A percentile compares a stretch with the other conserved stretches of the same genome.
These are phyloP conservation scores for Candida odintsovae DNA, from an alignment of 805 yeast genomes.

Conservation along the genomic window DNA sequence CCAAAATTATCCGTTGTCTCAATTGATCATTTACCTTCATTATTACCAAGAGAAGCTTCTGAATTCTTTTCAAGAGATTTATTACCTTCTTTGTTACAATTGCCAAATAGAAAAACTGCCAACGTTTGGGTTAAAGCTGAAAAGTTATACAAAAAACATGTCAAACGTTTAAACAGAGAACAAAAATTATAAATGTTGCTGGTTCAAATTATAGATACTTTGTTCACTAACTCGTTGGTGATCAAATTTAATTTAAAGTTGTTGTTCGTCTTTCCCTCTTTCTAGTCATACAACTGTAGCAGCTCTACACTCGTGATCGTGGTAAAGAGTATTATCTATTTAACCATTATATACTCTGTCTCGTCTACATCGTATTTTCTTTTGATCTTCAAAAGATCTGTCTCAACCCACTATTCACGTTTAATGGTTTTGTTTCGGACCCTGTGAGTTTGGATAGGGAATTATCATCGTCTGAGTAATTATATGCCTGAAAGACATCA, in stretches of 20 bases:
- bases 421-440: not conserved
- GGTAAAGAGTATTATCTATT: too few species aligned
- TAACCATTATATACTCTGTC: too few species aligned
- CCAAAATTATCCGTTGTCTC: conserved; percentile 89
- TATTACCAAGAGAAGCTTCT: conserved; percentile 95
- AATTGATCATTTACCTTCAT: conserved; percentile 92
- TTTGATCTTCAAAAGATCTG: not conserved
- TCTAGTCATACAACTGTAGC: too few species aligned
- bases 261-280: not conserved
- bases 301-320: too few species aligned
- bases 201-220: not conserved
- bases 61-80: conserved; percentile 85
- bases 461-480: conserved; percentile 12
- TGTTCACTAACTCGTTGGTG: not conserved
- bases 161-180: conserved; percentile 55
- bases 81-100: conserved; percentile 80
- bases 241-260: not conserved
- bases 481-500: conserved; percentile 20
- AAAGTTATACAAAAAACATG: conserved; percentile 77
- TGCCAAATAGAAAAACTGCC: conserved; percentile 75
- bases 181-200: conserved; percentile 31
- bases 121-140: conserved; percentile 93
- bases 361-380: too few species aligned
- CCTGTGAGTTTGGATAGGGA: not conserved
- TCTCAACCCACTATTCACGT: not conserved